A percentile compares a stretch with the other conserved stretches of the same genome.
phyloP scores from a whole-genome alignment of 257 asterid species.

The Gentiana macrophylla region DNA sequence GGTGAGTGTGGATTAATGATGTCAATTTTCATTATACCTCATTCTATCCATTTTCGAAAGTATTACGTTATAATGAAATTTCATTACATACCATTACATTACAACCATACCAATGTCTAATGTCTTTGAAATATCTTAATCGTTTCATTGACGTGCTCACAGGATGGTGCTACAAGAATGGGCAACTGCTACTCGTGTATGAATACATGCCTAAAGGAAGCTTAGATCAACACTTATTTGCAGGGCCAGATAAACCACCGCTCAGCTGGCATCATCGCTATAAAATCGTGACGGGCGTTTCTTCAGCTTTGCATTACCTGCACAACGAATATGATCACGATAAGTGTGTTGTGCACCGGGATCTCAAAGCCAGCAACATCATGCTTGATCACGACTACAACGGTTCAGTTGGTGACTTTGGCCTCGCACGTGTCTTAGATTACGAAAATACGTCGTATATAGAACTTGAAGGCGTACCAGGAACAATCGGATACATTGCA shows the following conservation, averaged over 20 bases:
- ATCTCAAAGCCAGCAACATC: slow-evolving; percentile 83
- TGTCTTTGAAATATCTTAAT: neutral
- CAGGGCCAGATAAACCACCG: slow-evolving; percentile 26
- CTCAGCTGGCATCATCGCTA: slow-evolving; percentile 55
- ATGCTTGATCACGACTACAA: slow-evolving; percentile 80
- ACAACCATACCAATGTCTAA: neutral
- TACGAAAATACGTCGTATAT: slow-evolving; percentile 70
- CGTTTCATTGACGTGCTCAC: slow-evolving; percentile 10
- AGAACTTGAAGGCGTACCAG: slow-evolving; percentile 68
- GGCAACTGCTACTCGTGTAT: slow-evolving; percentile 64
- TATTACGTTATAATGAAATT: too few species aligned
- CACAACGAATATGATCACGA: slow-evolving; percentile 86
- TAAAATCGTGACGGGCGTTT: slow-evolving; percentile 60
- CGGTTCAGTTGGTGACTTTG: slow-evolving; percentile 84
- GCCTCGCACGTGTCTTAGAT: slow-evolving; percentile 84
- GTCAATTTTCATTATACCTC: too few species aligned
- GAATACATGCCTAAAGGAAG: slow-evolving; percentile 96
- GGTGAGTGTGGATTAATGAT: too few species aligned
- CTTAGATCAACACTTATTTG: slow-evolving; percentile 67
- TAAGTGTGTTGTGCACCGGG: slow-evolving; percentile 72
- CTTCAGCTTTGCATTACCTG: slow-evolving; percentile 79
- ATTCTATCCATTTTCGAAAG: too few species aligned
- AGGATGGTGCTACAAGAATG: slow-evolving; percentile 96
- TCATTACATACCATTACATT: too few species aligned
- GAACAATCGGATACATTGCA: slow-evolving; percentile 87